Conservation (phyloP, 1,284 basidiomycete species). For the Tilletia caries region DNA sequence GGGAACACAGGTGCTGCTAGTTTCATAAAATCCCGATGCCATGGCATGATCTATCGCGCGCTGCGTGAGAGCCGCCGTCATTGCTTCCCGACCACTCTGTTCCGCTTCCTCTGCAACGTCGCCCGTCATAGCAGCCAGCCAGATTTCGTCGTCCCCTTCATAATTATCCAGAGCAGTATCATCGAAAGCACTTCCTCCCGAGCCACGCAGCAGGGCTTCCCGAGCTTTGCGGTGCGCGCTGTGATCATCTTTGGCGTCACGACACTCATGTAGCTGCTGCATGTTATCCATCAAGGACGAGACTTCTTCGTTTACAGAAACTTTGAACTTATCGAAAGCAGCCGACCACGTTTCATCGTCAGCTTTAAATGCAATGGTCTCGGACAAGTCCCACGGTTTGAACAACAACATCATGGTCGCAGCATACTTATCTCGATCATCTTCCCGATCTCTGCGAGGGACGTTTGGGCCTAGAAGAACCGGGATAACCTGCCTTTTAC, state of each 20-base stretch:
- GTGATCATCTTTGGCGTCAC: background rate
- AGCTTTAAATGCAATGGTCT: too few species aligned
- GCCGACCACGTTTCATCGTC: too few species aligned
- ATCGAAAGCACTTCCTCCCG: background rate
- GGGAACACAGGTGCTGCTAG: too few species aligned
- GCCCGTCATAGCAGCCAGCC: too few species aligned
- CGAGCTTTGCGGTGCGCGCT: background rate
- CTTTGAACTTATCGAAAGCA: too few species aligned
- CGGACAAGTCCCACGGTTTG: background rate
- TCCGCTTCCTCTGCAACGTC: too few species aligned
- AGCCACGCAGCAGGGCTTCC: background rate
- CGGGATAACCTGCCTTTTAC: background rate
- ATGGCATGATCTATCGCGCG: background rate
- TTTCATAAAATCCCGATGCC: background rate
- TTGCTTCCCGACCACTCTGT: background rate
- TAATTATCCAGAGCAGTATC: too few species aligned
- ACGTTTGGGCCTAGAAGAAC: background rate
- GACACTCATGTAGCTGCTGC: conserved; percentile 2
- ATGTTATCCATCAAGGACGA: background rate
- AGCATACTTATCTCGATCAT: background rate
- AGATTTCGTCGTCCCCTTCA: too few species aligned
- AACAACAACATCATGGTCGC: background rate
- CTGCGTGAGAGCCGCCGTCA: background rate
- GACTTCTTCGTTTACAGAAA: background rate
- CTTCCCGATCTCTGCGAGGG: background rate